Evolutionary conservation across 768 basidiomycete species (phyloP).

Genomic region (Termitomyces sp.): DNA sequence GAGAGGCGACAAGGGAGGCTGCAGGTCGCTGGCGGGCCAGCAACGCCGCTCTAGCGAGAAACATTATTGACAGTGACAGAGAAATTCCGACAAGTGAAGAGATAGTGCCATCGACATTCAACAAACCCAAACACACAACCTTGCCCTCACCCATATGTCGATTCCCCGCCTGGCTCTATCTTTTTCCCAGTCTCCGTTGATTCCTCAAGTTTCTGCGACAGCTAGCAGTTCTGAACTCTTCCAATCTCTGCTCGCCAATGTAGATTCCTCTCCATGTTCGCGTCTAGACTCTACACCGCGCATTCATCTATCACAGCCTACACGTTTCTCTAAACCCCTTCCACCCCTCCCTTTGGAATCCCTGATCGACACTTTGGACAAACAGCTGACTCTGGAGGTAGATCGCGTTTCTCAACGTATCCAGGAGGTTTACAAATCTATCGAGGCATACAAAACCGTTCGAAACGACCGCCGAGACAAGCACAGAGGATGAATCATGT

Average conservation of each 20-base stretch:
- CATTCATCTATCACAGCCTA: slow-evolving; percentile 1
- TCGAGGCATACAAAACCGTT: slow-evolving; percentile 17
- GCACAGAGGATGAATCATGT: neutral
- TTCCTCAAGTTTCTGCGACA: slow-evolving; percentile 8
- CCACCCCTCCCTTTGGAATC: slow-evolving; percentile 19
- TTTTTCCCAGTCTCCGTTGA: slow-evolving; percentile 27
- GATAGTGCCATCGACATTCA: neutral
- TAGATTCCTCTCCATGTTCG: neutral
- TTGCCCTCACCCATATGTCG: slow-evolving; percentile 10
- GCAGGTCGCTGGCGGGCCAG: slow-evolving; percentile 31
- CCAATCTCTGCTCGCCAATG: neutral
- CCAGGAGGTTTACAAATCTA: slow-evolving; percentile 16
- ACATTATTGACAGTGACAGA: slow-evolving; percentile 28
- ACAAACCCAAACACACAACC: slow-evolving; percentile 11
- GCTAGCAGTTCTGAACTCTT: neutral
- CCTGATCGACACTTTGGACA: slow-evolving; percentile 31
- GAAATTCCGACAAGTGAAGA: neutral
- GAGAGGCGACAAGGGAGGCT: slow-evolving; percentile 27
- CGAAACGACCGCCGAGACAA: neutral
- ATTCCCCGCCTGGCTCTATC: slow-evolving; percentile 20
- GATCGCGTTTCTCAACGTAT: slow-evolving; percentile 20
- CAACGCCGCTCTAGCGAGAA: slow-evolving; percentile 36
- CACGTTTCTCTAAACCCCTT: slow-evolving; percentile 6
- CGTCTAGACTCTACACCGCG: neutral
- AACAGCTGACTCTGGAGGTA: slow-evolving; percentile 25